phyloP scores from a whole-genome alignment of 78 protist genomes.

The Guillardia theta region DNA sequence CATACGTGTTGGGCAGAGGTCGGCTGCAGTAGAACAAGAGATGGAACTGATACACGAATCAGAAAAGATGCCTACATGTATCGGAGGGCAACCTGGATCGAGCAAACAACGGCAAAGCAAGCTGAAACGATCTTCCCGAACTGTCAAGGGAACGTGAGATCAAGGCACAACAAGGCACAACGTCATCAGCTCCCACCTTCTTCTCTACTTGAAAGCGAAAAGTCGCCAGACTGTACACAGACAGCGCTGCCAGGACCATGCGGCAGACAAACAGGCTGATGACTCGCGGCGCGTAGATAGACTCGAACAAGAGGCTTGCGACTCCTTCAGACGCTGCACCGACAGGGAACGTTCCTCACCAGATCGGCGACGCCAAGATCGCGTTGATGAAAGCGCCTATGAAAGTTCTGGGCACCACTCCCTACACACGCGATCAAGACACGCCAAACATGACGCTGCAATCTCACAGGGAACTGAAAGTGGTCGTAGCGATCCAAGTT shows the following conservation, averaged over 20 bases:
- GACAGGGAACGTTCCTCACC: not conserved
- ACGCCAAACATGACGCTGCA: not conserved
- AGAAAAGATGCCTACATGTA: not conserved
- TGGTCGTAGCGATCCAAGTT: not conserved
- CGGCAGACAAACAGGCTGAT: not conserved
- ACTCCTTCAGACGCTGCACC: not conserved
- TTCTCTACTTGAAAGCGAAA: slow-evolving; percentile 46
- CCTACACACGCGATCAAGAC: not conserved
- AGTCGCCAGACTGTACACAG: not conserved
- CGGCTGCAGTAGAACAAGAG: slow-evolving; percentile 77
- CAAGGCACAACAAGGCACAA: not conserved
- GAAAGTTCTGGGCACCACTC: slow-evolving; percentile 85
- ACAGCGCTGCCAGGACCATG: slow-evolving; percentile 32
- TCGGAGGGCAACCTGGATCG: not conserved
- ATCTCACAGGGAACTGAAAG: not conserved
- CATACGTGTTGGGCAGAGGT: slow-evolving; percentile 88
- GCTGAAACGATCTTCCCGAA: not conserved
- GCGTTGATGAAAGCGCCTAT: slow-evolving; percentile 69
- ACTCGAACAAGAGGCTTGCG: not conserved
- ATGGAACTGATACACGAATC: slow-evolving; percentile 52
- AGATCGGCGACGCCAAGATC: slow-evolving; percentile 34
- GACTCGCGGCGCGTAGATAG: not conserved
- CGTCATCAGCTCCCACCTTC: slow-evolving; percentile 42
- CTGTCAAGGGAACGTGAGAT: not conserved
- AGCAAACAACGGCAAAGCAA: not conserved